Conservation (phyloP, 2,329 filamentous ascomycete species). For the Emydomyces testavorans region DNA sequence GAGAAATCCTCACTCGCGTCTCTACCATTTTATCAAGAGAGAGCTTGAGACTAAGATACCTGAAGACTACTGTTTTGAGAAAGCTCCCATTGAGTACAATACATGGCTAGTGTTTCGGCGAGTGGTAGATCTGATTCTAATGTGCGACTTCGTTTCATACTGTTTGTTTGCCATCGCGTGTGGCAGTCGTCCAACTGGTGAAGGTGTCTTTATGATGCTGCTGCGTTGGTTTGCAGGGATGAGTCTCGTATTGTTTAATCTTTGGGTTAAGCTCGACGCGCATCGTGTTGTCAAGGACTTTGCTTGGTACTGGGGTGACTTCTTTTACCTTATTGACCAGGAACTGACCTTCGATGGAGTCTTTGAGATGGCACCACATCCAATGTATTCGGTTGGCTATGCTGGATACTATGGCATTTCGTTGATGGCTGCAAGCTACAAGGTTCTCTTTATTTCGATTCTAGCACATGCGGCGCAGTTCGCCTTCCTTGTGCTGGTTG, state of each 20-base stretch:
- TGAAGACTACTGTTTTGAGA: conserved; percentile 83
- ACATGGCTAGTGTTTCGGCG: conserved; percentile 95
- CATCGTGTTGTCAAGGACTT: conserved; percentile 98
- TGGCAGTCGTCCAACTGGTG: conserved; percentile 59
- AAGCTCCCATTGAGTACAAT: conserved; percentile 94
- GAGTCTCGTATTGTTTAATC: conserved; percentile 75
- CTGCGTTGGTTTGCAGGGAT: conserved; percentile 71
- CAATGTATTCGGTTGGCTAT: conserved; percentile 98
- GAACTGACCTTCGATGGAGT: conserved; percentile 96
- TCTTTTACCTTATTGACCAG: conserved; percentile 97
- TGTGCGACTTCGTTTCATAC: conserved; percentile 98
- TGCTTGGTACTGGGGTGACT: conserved; percentile 99
- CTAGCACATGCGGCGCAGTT: conserved; percentile 90
- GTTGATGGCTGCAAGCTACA: conserved; percentile 95
- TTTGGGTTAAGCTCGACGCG: conserved; percentile 97
- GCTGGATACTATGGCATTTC: conserved; percentile 97
- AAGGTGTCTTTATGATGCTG: conserved; percentile 56
- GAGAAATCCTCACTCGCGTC: conserved; percentile 66
- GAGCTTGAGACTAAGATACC: conserved; percentile 94
- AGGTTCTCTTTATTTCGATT: conserved; percentile 93
- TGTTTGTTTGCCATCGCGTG: conserved; percentile 90
- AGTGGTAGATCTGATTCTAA: conserved; percentile 89
- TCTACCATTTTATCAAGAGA: conserved; percentile 72
- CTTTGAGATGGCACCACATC: conserved; percentile 96
- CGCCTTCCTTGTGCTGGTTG: conserved; percentile 78